Percentiles rank a stretch among this genome's conserved stretches.
These are phyloP conservation scores for Penicillium antarcticum DNA, from an alignment of 495 filamentous ascomycete species.

Conservation along the genomic window DNA sequence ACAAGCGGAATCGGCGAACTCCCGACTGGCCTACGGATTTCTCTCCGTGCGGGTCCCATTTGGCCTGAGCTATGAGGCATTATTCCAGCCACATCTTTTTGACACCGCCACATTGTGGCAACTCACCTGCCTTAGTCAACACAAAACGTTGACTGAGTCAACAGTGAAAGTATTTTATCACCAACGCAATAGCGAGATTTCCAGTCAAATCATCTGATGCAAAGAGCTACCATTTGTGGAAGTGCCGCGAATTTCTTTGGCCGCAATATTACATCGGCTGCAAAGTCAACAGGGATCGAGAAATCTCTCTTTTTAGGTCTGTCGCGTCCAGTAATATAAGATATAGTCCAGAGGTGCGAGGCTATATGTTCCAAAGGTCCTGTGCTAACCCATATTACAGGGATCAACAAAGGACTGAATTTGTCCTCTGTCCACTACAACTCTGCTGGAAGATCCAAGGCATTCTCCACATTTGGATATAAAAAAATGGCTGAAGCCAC, in stretches of 20 bases:
- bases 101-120: slow-evolving; percentile 18
- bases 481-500: slow-evolving; percentile 33
- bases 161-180: neutral
- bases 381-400: neutral
- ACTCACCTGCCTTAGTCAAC: slow-evolving; percentile 18
- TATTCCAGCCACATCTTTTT: neutral
- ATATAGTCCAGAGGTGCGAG: slow-evolving; percentile 3
- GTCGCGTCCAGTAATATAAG: neutral
- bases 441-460: neutral
- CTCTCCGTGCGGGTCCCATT: slow-evolving; percentile 6
- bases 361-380: neutral
- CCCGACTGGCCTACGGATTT: slow-evolving; percentile 17
- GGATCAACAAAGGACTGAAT: neutral
- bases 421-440: neutral
- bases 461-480: slow-evolving; percentile 5
- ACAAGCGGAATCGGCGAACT: slow-evolving; percentile 6
- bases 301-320: neutral
- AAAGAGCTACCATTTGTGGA: slow-evolving; percentile 4
- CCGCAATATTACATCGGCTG: slow-evolving; percentile 14
- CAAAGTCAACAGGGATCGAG: slow-evolving; percentile 4
- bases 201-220: slow-evolving; percentile 18
- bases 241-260: slow-evolving; percentile 14
- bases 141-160: slow-evolving; percentile 5
- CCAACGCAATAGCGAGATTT: neutral
- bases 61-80: neutral